Evolutionary conservation across 441 rosid genomes (phyloP), one percentile per base, ranked within the genome.

Genomic region (Syzygium malaccense): DNA sequence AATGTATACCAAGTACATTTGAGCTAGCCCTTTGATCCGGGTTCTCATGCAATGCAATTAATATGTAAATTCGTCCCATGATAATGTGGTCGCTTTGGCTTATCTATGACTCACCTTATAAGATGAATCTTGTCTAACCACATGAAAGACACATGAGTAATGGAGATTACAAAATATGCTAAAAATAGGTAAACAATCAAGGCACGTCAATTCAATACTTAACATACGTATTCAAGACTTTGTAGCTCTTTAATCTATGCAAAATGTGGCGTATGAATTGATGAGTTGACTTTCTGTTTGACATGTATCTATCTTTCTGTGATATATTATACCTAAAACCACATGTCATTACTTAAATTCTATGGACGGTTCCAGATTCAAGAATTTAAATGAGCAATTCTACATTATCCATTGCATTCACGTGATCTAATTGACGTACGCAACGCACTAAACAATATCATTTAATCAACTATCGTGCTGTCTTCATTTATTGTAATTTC

Each of bases 361-460:
- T 30, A 15, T 87, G 64, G 14, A 51, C 10, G 15, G 71, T 23
- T 7, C 54, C 93, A 95, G 96, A 91, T 95, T 49, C 9, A 86
- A 26, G 90, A 91, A 88, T 96, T 96, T 86, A 64, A 92, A 10
- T 53, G 87, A 88, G 96, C 85, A 17, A 94, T 94, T 18, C 28
- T 53, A 89, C 89, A 91, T 0, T 89, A 91, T 90, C 96, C 97
- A 0, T 60, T 95, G 89, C 96, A 95, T 66, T 95, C 96, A 0
- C 85, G 91, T 85, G 98, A 96, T 15, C 91, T 92, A 2, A 87
- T 95, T 14, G 94, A 91, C 5, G 93, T 88, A 3, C 97, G 97
- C 1, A 96, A 96, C 26, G 91, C 55, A 12, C 90, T 95, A 20
- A 96, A 95, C 3, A 94, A 94, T 64, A 93, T 95, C 7, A 95